Conservation (phyloP, 345 rosid genomes). For the Brassica cretica region DNA sequence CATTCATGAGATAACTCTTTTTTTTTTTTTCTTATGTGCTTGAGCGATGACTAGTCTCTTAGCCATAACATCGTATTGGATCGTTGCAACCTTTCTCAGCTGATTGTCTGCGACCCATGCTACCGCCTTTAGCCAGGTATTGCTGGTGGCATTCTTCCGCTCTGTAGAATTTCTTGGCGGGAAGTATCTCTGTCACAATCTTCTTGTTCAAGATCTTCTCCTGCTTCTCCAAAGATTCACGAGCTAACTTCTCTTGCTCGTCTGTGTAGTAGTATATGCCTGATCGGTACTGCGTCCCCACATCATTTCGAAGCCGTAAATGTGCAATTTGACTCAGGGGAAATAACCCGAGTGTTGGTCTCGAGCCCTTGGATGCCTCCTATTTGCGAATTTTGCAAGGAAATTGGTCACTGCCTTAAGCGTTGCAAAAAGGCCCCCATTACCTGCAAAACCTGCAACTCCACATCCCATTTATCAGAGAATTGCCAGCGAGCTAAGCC, state of each 20-base stretch:
- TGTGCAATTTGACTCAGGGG: too few relatives aligned
- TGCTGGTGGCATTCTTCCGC: constrained; percentile 84
- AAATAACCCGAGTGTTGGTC: too few relatives aligned
- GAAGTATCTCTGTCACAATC: constrained; percentile 74
- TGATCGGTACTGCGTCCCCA: constrained; percentile 82
- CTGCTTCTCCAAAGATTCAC: constrained; percentile 66
- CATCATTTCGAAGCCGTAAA: constrained; percentile 44
- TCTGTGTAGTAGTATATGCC: constrained; percentile 80
- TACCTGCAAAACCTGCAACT: too few relatives aligned
- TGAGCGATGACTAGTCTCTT: constrained; percentile 19
- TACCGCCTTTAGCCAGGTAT: constrained; percentile 75
- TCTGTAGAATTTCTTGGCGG: constrained; percentile 72
- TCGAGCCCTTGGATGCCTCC: too few relatives aligned
- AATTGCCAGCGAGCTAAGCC: too few relatives aligned
- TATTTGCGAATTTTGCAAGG: neutral
- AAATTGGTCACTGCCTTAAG: too few relatives aligned
- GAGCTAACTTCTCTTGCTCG: constrained; percentile 54
- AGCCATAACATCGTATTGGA: constrained; percentile 82
- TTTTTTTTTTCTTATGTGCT: constrained; percentile 18
- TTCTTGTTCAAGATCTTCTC: constrained; percentile 47
- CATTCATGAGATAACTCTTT: neutral
- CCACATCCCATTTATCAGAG: too few relatives aligned
- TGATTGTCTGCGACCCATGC: constrained; percentile 58
- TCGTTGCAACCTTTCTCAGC: constrained; percentile 71
- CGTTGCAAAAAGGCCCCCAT: too few relatives aligned